phyloP scores from a whole-genome alignment of 169 alveolate species.

The Eimeria tenella region DNA sequence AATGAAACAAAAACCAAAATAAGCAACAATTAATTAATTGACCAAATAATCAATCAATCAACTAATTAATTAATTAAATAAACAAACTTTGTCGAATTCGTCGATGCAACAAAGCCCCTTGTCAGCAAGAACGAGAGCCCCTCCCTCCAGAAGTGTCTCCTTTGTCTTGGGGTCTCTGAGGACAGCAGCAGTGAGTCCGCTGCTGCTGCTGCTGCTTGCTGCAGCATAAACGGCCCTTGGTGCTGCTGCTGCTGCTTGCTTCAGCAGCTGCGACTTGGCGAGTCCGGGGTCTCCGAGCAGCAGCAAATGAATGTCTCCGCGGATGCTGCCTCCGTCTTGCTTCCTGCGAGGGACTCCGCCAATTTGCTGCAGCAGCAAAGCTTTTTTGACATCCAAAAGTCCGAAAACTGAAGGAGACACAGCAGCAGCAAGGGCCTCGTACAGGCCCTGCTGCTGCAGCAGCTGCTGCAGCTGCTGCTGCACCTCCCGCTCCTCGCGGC shows the following conservation, averaged over 20 bases:
- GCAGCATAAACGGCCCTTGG: slow-evolving; percentile 92
- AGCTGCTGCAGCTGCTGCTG: background rate
- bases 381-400: slow-evolving; percentile 95
- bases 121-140: slow-evolving; percentile 99
- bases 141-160: slow-evolving; percentile 97
- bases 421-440: slow-evolving; percentile 94
- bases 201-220: slow-evolving; percentile 98
- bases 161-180: slow-evolving; percentile 98
- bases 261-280: slow-evolving; percentile 98
- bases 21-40: no score
- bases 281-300: slow-evolving; percentile 99
- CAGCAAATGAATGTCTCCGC: slow-evolving; percentile 97
- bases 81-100: slow-evolving; percentile 99
- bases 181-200: slow-evolving; percentile 99
- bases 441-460: slow-evolving; percentile 64
- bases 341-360: slow-evolving; percentile 94
- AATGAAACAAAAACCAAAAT: no score
- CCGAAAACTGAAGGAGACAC: slow-evolving; percentile 99
- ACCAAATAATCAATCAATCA: no score
- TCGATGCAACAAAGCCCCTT: slow-evolving; percentile 98
- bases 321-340: slow-evolving; percentile 15
- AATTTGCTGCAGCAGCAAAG: slow-evolving; percentile 95
- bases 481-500: background rate
- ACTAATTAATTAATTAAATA: no score
- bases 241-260: slow-evolving; percentile 82